Conservation (phyloP, 2,329 filamentous ascomycete genomes). For the Davidsoniella virescens region DNA sequence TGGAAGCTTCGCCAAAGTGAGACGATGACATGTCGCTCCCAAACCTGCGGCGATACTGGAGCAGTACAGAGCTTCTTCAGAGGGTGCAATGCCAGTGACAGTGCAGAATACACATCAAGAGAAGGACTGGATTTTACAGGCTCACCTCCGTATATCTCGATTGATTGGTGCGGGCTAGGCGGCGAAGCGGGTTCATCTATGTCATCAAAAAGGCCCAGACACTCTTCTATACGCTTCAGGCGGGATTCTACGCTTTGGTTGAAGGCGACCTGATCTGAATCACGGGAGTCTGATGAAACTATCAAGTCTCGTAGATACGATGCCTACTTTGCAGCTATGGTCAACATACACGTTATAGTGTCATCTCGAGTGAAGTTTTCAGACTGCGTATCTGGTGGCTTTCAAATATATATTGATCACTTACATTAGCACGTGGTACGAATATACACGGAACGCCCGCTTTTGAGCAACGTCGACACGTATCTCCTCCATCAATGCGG, state of each 20-base stretch:
- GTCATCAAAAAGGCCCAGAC: slow-evolving; percentile 16
- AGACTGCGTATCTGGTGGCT: not conserved
- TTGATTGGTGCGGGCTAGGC: not conserved
- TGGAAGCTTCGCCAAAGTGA: slow-evolving; percentile 25
- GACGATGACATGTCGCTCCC: slow-evolving; percentile 20
- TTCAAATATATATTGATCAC: slow-evolving; percentile 10
- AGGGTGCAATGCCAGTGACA: slow-evolving; percentile 20
- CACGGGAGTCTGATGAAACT: slow-evolving; percentile 12
- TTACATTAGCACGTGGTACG: slow-evolving; percentile 25
- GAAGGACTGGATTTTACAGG: slow-evolving; percentile 6
- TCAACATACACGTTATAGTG: not conserved
- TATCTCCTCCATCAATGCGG: slow-evolving; percentile 20
- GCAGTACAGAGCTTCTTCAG: slow-evolving; percentile 18
- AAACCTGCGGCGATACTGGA: slow-evolving; percentile 18
- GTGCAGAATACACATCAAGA: slow-evolving; percentile 13
- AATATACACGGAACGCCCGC: slow-evolving; percentile 24
- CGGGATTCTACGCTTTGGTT: slow-evolving; percentile 13
- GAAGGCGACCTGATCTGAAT: slow-evolving; percentile 13
- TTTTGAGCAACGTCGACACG: slow-evolving; percentile 21
- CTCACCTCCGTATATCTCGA: not conserved
- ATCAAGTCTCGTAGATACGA: slow-evolving; percentile 11
- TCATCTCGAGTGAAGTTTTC: not conserved
- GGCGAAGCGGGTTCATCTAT: slow-evolving; percentile 13
- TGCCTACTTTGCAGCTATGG: slow-evolving; percentile 4
- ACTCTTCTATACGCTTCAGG: slow-evolving; percentile 17